Conservation (phyloP, 176 grass and related monocot species). For the Olyra latifolia region DNA sequence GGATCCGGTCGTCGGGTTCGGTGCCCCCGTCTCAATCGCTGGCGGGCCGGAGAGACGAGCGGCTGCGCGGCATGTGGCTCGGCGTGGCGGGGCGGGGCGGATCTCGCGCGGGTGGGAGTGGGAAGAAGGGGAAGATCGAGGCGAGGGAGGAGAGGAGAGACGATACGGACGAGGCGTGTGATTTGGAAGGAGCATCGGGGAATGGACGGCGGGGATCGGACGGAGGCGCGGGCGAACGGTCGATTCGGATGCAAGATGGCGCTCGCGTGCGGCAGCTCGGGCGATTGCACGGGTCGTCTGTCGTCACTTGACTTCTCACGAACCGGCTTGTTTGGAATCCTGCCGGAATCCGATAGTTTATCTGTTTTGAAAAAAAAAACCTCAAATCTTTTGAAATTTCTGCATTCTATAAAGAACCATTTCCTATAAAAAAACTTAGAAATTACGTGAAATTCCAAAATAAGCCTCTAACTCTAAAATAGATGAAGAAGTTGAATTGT, state of each 20-base stretch:
- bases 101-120: slow-evolving; percentile 29
- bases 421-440: too few relatives aligned
- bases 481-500: too few relatives aligned
- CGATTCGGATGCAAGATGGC: neutral
- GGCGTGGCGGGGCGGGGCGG: neutral
- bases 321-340: too few relatives aligned
- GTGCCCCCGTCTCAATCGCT: neutral
- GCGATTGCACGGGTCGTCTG: too few relatives aligned
- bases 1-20: neutral
- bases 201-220: neutral
- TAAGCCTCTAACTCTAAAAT: too few relatives aligned
- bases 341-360: too few relatives aligned
- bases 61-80: neutral
- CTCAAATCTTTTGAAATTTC: too few relatives aligned
- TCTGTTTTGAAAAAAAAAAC: too few relatives aligned
- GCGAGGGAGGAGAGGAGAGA: neutral
- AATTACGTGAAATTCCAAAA: too few relatives aligned
- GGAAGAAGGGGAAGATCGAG: neutral
- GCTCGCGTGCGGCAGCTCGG: neutral
- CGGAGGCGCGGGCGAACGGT: neutral
- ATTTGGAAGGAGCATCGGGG: neutral
- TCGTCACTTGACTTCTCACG: too few relatives aligned
- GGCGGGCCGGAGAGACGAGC: neutral
- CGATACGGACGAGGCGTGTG: neutral
- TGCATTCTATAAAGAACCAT: too few relatives aligned